Percentiles rank a stretch among this genome's conserved stretches.
phyloP scores from a whole-genome alignment of 1,139 yeast species.

The Kodamaea arcana region DNA sequence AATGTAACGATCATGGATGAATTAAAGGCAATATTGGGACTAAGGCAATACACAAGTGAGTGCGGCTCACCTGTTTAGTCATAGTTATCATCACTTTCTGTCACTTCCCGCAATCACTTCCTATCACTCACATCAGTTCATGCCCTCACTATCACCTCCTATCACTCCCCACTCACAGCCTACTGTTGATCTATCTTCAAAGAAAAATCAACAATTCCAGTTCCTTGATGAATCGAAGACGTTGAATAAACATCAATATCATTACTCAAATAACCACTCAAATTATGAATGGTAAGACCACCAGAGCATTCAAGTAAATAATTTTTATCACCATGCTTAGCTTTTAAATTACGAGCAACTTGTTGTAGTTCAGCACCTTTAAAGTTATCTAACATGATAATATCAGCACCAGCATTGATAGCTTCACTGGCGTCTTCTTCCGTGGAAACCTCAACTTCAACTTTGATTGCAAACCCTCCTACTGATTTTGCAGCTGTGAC shows the following conservation, averaged over 20 bases:
- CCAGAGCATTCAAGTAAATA: constrained; percentile 89
- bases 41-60: too few species aligned
- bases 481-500: constrained; percentile 71
- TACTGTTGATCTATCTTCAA: constrained; percentile 58
- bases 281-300: constrained; percentile 71
- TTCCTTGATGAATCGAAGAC: constrained; percentile 90
- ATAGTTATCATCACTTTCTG: too few species aligned
- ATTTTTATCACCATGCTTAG: constrained; percentile 45
- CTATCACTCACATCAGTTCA: too few species aligned
- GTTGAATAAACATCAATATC: constrained; percentile 90
- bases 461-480: constrained; percentile 85
- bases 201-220: constrained; percentile 75
- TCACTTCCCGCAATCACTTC: too few species aligned
- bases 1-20: too few species aligned
- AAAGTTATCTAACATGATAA: constrained; percentile 92
- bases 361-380: constrained; percentile 57
- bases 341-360: constrained; percentile 64
- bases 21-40: too few species aligned
- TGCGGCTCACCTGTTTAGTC: too few species aligned
- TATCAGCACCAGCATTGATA: constrained; percentile 91
- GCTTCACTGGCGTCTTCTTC: constrained; percentile 90
- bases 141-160: too few species aligned
- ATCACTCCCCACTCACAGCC: too few species aligned
- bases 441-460: constrained; percentile 86
- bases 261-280: constrained; percentile 62